These are phyloP conservation scores for Lactarius deliciosus DNA, from an alignment of 768 basidiomycete genomes.

Conservation along the genomic window DNA sequence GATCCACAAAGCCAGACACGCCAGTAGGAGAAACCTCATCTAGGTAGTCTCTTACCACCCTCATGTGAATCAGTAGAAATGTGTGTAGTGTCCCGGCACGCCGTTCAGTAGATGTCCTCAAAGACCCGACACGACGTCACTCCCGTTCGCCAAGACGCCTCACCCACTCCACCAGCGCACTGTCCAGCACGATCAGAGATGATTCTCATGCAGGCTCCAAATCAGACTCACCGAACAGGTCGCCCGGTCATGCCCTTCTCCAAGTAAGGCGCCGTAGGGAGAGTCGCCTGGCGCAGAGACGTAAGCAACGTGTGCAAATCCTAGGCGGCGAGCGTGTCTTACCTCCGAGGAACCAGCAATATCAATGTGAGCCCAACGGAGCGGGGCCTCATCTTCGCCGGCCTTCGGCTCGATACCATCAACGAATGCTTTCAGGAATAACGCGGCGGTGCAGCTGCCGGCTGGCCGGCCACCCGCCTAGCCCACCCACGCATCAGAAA, in stretches of 20 bases:
- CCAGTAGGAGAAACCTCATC: not conserved
- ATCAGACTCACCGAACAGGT: constrained; percentile 60
- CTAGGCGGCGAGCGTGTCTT: constrained; percentile 25
- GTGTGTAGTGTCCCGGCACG: constrained; percentile 70
- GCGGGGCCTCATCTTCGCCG: constrained; percentile 46
- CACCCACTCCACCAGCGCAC: constrained; percentile 29
- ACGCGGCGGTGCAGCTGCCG: constrained; percentile 77
- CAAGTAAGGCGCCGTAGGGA: constrained; percentile 58
- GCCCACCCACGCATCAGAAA: not conserved
- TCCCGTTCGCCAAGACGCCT: constrained; percentile 15
- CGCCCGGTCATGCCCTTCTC: constrained; percentile 79
- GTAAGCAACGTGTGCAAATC: not conserved
- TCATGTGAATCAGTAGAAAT: constrained; percentile 46
- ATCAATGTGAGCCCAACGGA: constrained; percentile 88
- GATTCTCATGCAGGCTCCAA: not conserved
- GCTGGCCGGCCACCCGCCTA: constrained; percentile 72
- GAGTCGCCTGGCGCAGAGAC: constrained; percentile 43
- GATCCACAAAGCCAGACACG: not conserved
- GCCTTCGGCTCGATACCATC: constrained; percentile 67
- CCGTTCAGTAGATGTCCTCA: not conserved
- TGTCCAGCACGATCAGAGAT: constrained; percentile 4
- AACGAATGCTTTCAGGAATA: constrained; percentile 84
- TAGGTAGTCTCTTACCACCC: not conserved
- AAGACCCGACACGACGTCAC: not conserved
- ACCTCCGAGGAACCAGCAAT: constrained; percentile 81